These are phyloP conservation scores for Paralagenidium karlingii DNA, from an alignment of 352 stramenopile genomes.

Conservation along the genomic window DNA sequence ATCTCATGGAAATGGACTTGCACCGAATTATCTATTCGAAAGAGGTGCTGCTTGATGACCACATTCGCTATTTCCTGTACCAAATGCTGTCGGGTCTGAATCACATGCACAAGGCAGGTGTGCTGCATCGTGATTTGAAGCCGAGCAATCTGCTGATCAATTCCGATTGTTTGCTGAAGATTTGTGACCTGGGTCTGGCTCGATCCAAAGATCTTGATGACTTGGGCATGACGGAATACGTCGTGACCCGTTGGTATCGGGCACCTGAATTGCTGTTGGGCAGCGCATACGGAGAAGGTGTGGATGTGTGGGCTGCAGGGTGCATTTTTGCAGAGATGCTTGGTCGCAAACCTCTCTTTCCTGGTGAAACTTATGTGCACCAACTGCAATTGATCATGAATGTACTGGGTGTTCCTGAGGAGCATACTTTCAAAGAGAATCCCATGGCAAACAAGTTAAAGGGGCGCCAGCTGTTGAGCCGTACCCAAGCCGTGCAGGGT, in stretches of 20 bases:
- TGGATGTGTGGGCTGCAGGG: conserved; percentile 77
- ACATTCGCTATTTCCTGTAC: conserved; percentile 90
- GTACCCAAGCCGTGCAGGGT: conserved; percentile 62
- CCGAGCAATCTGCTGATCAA: conserved; percentile 83
- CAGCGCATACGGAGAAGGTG: conserved; percentile 70
- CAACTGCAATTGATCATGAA: conserved; percentile 86
- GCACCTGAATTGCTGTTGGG: conserved; percentile 76
- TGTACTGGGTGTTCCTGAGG: conserved; percentile 72
- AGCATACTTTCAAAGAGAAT: conserved; percentile 84
- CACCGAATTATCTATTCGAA: conserved; percentile 90
- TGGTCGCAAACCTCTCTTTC: conserved; percentile 73
- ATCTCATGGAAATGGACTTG: conserved; percentile 90
- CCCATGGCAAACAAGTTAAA: conserved; percentile 81
- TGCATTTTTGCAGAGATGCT: conserved; percentile 86
- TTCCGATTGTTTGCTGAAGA: conserved; percentile 93
- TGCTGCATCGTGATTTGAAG: conserved; percentile 80
- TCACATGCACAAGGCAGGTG: conserved; percentile 78
- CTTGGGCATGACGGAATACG: conserved; percentile 87
- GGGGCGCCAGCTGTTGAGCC: conserved; percentile 67
- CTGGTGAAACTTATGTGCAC: conserved; percentile 77
- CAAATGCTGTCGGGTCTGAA: conserved; percentile 84
- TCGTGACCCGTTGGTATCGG: conserved; percentile 84
- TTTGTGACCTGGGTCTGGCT: conserved; percentile 93
- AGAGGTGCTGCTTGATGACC: conserved; percentile 84
- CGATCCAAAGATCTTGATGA: conserved; percentile 78